phyloP scores from a whole-genome alignment of 176 grass and related monocot species.

The Sorghum bicolor region Sorghum_bicolor_NCBIv3 NC_012875.2:50616001-50616500 shows the following conservation, averaged over 20 bases:
- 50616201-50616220: not conserved
- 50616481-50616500: not conserved
- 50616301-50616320: not conserved
- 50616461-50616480: not conserved
- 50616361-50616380: not conserved
- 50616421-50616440: not conserved
- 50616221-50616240: not conserved
- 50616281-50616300: not conserved
- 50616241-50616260: not conserved
- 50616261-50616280: not conserved
- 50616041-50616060: not conserved
- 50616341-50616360: not conserved
- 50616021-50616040: not conserved
- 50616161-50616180: not conserved
- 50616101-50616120: not conserved
- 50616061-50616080: not conserved
- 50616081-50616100: not conserved
- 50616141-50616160: not conserved
- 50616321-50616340: not conserved
- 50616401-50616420: not conserved
- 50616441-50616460: not conserved
- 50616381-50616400: not conserved
- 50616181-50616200: not conserved
- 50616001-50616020: not conserved
- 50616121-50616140: not conserved